phyloP scores from a whole-genome alignment of 306 rosid species.

The Prunus dulcis region DNA sequence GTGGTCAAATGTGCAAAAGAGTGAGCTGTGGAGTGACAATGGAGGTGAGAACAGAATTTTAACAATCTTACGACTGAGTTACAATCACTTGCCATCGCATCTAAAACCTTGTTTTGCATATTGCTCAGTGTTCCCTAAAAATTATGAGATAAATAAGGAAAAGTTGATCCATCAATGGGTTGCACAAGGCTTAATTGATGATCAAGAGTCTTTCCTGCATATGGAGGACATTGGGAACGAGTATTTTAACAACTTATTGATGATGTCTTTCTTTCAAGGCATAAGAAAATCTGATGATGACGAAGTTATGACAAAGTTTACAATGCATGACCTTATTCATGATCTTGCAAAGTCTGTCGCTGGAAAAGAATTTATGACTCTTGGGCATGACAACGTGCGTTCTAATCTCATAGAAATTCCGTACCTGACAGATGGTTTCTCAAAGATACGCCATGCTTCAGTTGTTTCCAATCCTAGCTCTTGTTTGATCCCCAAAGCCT shows the following conservation, averaged over 20 bases:
- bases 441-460: constrained; percentile 24
- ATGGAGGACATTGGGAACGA: constrained; percentile 21
- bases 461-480: constrained; percentile 15
- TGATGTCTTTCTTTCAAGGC: constrained; percentile 32
- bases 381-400: not conserved
- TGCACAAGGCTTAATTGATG: constrained; percentile 27
- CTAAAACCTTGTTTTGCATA: constrained; percentile 26
- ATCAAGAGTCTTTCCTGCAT: not conserved
- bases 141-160: constrained; percentile 23
- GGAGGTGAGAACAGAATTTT: not conserved
- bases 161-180: constrained; percentile 32
- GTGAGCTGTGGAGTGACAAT: constrained; percentile 17
- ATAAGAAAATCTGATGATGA: not conserved
- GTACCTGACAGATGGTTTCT: not conserved
- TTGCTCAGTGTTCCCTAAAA: constrained; percentile 29
- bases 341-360: constrained; percentile 21
- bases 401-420: not conserved
- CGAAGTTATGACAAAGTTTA: constrained; percentile 11
- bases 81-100: constrained; percentile 16
- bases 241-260: constrained; percentile 22
- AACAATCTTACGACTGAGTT: not conserved
- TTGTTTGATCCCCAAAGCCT: constrained; percentile 7
- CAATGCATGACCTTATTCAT: constrained; percentile 27
- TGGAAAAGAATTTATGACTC: constrained; percentile 21
- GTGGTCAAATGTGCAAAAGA: constrained; percentile 25